These are phyloP conservation scores for Graphium sp. DNA, from an alignment of 2,329 filamentous ascomycete genomes.

Conservation along the genomic window DNA sequence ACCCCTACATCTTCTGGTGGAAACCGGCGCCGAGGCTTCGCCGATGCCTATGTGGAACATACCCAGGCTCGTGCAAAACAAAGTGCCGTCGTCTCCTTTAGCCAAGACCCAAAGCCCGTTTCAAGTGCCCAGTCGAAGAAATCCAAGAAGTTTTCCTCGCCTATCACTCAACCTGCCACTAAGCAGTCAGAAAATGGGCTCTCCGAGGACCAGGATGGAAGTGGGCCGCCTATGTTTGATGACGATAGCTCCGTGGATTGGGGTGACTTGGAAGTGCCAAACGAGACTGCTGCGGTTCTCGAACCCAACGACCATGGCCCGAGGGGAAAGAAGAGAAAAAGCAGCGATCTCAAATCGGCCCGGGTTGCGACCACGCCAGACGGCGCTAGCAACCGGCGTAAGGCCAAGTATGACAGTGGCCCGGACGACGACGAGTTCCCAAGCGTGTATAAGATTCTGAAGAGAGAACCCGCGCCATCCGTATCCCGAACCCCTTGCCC, in stretches of 20 bases:
- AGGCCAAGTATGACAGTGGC: constrained; percentile 11
- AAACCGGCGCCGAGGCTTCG: no score
- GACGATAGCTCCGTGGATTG: neutral
- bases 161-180: constrained; percentile 1
- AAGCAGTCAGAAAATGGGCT: no score
- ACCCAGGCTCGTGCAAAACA: no score
- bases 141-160: neutral
- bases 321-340: constrained; percentile 30
- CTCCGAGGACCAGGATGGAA: no score
- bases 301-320: no score
- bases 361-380: no score
- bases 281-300: neutral
- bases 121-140: no score
- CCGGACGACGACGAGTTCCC: constrained; percentile 29
- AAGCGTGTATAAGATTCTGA: constrained; percentile 31
- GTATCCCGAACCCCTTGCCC: neutral
- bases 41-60: no score
- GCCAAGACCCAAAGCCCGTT: no score
- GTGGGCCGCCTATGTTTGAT: no score
- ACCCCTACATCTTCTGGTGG: neutral
- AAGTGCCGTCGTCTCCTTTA: no score
- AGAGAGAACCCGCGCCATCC: neutral
- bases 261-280: constrained; percentile 1
- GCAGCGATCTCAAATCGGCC: constrained; percentile 21
- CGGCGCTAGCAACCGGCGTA: no score